A percentile compares a stretch with the other conserved stretches of the same genome.
These are phyloP conservation scores for Leishmania guyanensis DNA, from an alignment of 208 protist species.

Conservation along the genomic window DNA sequence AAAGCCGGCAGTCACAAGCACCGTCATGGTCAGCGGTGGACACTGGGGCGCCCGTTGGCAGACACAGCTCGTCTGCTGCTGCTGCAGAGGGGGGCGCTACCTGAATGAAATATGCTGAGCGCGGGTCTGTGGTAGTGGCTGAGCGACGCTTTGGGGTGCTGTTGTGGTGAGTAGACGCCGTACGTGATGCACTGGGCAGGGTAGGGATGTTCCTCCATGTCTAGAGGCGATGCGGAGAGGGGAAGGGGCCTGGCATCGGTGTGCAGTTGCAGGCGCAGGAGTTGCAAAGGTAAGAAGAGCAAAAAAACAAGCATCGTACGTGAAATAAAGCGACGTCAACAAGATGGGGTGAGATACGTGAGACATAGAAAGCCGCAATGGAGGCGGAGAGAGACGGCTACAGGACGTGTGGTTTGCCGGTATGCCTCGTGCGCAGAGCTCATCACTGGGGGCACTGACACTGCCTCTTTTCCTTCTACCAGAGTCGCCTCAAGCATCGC, in stretches of 20 bases:
- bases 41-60: not conserved
- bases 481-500: not conserved
- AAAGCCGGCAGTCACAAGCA: not conserved
- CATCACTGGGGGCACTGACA: not conserved
- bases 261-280: not conserved
- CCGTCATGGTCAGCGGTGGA: not conserved
- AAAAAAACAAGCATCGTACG: not conserved
- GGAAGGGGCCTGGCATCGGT: not conserved
- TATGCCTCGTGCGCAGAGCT: not conserved
- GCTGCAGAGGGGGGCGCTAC: not conserved
- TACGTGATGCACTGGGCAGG: not conserved
- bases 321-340: not conserved
- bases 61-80: not conserved
- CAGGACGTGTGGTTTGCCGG: not conserved
- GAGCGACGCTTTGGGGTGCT: not conserved
- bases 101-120: not conserved
- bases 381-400: not conserved
- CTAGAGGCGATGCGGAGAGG: not conserved
- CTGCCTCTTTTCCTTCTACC: not conserved
- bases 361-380: too few relatives aligned
- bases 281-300: not conserved
- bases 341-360: not conserved
- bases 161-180: not conserved
- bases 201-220: not conserved
- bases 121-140: not conserved